phyloP scores from a whole-genome alignment of 179 eudicot genomes.

The Patellifolia procumbens region DNA sequence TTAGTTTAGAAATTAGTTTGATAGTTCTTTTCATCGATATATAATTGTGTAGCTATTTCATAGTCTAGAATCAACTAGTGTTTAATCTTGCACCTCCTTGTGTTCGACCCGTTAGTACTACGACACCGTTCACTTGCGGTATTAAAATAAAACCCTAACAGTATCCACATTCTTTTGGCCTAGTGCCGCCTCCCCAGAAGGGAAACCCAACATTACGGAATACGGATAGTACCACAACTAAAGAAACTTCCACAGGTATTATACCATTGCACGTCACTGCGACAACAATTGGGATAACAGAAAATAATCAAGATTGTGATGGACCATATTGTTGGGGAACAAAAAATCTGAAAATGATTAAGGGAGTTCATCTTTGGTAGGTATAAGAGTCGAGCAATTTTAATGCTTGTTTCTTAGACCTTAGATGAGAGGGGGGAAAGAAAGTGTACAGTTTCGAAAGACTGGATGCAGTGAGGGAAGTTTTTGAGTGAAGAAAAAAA shows the following conservation, averaged over 20 bases:
- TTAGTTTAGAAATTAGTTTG: no score
- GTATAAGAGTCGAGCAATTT: background rate
- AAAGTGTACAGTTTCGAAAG: no score
- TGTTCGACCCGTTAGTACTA: no score
- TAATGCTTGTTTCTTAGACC: background rate
- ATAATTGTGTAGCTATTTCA: no score
- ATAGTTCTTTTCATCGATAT: no score
- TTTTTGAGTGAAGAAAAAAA: no score
- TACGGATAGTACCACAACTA: slow-evolving; percentile 35
- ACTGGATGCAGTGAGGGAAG: no score
- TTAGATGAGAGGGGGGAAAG: background rate
- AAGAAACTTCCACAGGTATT: slow-evolving; percentile 32
- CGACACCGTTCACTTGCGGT: no score
- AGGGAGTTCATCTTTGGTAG: background rate
- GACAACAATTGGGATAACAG: slow-evolving; percentile 22
- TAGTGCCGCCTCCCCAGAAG: slow-evolving; percentile 38
- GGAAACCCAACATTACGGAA: slow-evolving; percentile 35
- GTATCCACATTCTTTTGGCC: slow-evolving; percentile 53
- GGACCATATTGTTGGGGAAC: background rate
- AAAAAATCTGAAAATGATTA: background rate
- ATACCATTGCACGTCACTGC: slow-evolving; percentile 20
- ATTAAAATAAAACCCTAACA: no score
- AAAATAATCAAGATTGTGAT: slow-evolving; percentile 2
- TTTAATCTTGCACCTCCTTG: no score
- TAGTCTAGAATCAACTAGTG: no score